Base-by-base conservation (phyloP, 176 grass and related monocot genomes). In the Aegilops speltoides region DNA sequence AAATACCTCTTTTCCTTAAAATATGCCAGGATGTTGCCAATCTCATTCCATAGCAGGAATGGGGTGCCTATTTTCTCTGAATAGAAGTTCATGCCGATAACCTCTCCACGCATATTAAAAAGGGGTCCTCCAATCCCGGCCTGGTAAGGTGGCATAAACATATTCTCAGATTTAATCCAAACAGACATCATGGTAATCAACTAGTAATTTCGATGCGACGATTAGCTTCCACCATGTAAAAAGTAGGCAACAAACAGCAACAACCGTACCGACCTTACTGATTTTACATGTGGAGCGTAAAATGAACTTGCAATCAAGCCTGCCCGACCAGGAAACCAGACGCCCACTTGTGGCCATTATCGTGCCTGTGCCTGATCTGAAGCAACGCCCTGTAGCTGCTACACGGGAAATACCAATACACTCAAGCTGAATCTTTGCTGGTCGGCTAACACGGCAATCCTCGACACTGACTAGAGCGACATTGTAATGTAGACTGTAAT, bases 71-170 rank as follows among this genome's bases (percentile, higher is more conserved):
- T 29, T 59, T 85, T 37, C n/a, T 15, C 68, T 6, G 26, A 36
- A 40, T 86, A 68, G 25, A 64, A 84, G 60, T 48, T 84, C 82
- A 79, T 86, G 16, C 75, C 74, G 59, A 70, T 5, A 60, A 86
- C 10, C 2, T 86, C 68, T 54, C 65, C 84, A 4, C 68, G 32
- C 9, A 78, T 29, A 9, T 37, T 19, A 59, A 86, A 19, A 86
- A 68, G 10, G 14, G 84, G 75, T 2, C 60, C 69, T 66, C 73
- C 83, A 77, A 77, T 85, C 52, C 66, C 84, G 34, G 15, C 74
- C 73, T 85, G 77, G 3, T 10, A 54, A 69, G 17, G 29, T 22
- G 4, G 19, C 17, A 36, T 69, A 17, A 32, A 68, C 17, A 69
- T 36, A 8, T 10, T 36, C 16, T 20, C 15, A 37, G 10, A 10